Evolutionary conservation across 2,329 filamentous ascomycete species (phyloP), one percentile per base, ranked within the genome.

Genomic region (Botrytis fabae): DNA sequence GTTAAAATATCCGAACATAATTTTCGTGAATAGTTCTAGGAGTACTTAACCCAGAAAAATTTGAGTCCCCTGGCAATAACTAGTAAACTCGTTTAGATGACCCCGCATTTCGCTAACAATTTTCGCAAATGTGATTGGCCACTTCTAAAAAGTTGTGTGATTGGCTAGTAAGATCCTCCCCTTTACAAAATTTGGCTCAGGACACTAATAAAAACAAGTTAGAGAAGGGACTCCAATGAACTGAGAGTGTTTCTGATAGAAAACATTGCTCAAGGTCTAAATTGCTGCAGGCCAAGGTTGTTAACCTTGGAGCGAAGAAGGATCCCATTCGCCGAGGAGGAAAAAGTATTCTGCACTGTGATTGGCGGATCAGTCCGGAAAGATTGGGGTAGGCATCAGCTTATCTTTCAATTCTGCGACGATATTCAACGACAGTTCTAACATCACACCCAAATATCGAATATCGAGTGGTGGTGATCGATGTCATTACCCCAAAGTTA

Each of bases 21-120:
- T 16, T 54, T 0, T 54, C 1, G 10, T n/a, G 2, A n/a, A 1
- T 1, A 16, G 25, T n/a, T n/a, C 14, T 16, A 4, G 25, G 14
- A 54, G 6, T n/a, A 12, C 2, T n/a, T 14, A 1, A 2, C 0
- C 1, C 0, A 1, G 5, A 1, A 54, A 16, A 6, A 5, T 4
- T 14, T 2, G 10, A 51, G 22, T 22, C 48, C 25, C 25, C 25
- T n/a, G 25, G 7, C 12, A 28, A 28, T 28, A 28, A 54, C 2
- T 54, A 8, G 16, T 12, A 5, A 28, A 28, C n/a, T 16, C 25
- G n/a, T 28, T 54, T 7, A 18, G 25, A 54, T 54, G 51, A n/a
- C 12, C 25, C 51, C 51, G 14, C 25, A 54, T 28, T n/a, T 28
- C 51, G 51, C 51, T 54, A 28, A 54, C 5, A 16, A 16, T n/a